These are phyloP conservation scores for Fraxinus angustifolia DNA, from an alignment of 305 asterid species.

Conservation along the genomic window DNA sequence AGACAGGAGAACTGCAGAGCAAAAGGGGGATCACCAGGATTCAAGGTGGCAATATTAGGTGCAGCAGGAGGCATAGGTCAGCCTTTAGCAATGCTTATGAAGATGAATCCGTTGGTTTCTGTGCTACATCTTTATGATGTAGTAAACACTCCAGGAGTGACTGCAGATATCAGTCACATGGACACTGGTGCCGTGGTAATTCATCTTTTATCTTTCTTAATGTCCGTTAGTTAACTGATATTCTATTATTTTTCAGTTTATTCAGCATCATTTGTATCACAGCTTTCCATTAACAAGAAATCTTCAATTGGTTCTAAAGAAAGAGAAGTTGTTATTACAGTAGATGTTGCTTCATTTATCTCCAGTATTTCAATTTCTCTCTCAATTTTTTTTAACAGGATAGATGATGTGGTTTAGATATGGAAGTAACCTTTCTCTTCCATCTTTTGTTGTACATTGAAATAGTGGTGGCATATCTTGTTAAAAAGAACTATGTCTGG, in stretches of 20 bases:
- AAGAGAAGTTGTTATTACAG: background rate
- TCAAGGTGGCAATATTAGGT: conserved; percentile 79
- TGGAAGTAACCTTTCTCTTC: background rate
- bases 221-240: background rate
- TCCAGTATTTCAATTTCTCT: background rate
- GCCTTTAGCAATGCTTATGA: conserved; percentile 86
- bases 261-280: background rate
- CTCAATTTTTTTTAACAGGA: background rate
- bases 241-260: background rate
- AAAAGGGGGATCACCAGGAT: conserved; percentile 80
- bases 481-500: background rate
- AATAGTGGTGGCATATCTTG: background rate
- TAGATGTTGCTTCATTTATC: background rate
- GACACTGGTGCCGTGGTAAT: conserved; percentile 91
- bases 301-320: background rate
- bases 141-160: conserved; percentile 84
- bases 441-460: background rate
- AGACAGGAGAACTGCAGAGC: conserved; percentile 69
- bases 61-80: conserved; percentile 97
- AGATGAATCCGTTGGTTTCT: conserved; percentile 80
- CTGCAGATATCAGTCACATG: conserved; percentile 93
- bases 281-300: background rate
- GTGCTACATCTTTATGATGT: conserved; percentile 94
- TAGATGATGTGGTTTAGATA: background rate
- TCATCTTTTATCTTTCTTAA: background rate